Base-by-base conservation (phyloP, 257 asterid genomes). In the Sherardia arvensis region DNA sequence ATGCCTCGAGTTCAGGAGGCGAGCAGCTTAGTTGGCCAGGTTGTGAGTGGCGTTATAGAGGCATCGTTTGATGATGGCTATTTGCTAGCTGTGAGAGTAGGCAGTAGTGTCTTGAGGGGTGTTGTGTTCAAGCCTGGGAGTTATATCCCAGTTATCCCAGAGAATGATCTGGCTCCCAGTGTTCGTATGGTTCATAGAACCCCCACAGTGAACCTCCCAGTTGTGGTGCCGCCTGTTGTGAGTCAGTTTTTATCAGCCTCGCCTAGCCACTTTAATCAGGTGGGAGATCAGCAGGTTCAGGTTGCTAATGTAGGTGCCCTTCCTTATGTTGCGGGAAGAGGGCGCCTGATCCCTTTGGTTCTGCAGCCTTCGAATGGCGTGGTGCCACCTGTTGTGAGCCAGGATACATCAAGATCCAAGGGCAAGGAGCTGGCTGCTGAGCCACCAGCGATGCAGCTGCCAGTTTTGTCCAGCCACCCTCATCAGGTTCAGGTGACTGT, bases 51-150 rank as follows among this genome's bases (percentile, higher is more conserved):
- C 64, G 85, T 92, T n/a, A 77, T 92, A 38, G 96, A 92, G 76
- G 86, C 97, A 55, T 70, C 96, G n/a, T 87, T 92, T 70, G 95
- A 87, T 72, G 94, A 91, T 9, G 99, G 99, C 34, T 92, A 81
- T 75, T 69, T 92, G 71, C 85, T 92, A 2, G 69, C 76, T 68
- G 91, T 92, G 58, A 81, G 82, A 71, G 83, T 92, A 27, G 97
- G 96, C 22, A 78, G 71, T 22, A 77, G 79, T 27, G 84, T 34
- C 70, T 69, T 89, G 68, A 81, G 94, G 72, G 97, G 99, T 4
- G 74, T 89, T 7, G 95, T 92, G 70, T 87, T 92, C 71, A 90
- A 89, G 76, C 95, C 99, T 4, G 99, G 97, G 8, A 83, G 84
- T 30, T 81, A 29, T 62, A 73, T 76, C 55, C 99, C 96, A 7